phyloP scores from a whole-genome alignment of 176 grass and related monocot species.

The Puya raimondii region DNA sequence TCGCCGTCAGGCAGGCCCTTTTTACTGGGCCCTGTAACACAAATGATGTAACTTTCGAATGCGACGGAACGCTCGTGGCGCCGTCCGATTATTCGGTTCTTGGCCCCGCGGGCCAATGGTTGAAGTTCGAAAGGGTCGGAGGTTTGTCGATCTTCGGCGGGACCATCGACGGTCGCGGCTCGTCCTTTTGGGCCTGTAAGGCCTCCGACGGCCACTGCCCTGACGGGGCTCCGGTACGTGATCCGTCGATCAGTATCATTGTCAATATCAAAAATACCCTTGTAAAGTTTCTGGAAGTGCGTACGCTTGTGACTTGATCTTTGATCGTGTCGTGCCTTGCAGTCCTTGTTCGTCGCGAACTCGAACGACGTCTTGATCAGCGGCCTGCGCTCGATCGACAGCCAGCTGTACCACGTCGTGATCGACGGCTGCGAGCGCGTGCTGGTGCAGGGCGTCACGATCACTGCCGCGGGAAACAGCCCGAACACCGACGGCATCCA shows the following conservation, averaged over 20 bases:
- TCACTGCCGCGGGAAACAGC: slow-evolving; percentile 39
- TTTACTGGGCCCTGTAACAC: slow-evolving; percentile 35
- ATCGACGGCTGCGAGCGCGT: slow-evolving; percentile 36
- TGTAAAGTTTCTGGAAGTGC: too few species aligned
- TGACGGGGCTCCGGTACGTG: slow-evolving; percentile 31
- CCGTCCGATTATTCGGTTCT: slow-evolving; percentile 13
- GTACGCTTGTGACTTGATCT: too few species aligned
- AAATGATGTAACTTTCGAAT: slow-evolving; percentile 16
- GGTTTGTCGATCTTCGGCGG: slow-evolving; percentile 43
- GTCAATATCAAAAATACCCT: too few species aligned
- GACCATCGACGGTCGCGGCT: slow-evolving; percentile 36
- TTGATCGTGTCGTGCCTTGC: neutral
- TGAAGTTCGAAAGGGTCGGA: slow-evolving; percentile 32
- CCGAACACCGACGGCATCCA: slow-evolving; percentile 79
- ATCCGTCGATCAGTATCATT: neutral
- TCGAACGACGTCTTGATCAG: slow-evolving; percentile 39
- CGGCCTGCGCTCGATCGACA: slow-evolving; percentile 31
- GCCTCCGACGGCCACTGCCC: slow-evolving; percentile 22
- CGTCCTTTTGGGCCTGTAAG: slow-evolving; percentile 46
- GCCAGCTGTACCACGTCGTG: slow-evolving; percentile 55
- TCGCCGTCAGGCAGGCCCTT: slow-evolving; percentile 24
- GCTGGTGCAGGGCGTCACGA: slow-evolving; percentile 22
- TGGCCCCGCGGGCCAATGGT: slow-evolving; percentile 21
- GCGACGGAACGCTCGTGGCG: slow-evolving; percentile 37
- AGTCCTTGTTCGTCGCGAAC: slow-evolving; percentile 43